These are phyloP conservation scores for Chamaecrista fasciculata DNA, from an alignment of 306 rosid genomes.

Conservation along the genomic window DNA sequence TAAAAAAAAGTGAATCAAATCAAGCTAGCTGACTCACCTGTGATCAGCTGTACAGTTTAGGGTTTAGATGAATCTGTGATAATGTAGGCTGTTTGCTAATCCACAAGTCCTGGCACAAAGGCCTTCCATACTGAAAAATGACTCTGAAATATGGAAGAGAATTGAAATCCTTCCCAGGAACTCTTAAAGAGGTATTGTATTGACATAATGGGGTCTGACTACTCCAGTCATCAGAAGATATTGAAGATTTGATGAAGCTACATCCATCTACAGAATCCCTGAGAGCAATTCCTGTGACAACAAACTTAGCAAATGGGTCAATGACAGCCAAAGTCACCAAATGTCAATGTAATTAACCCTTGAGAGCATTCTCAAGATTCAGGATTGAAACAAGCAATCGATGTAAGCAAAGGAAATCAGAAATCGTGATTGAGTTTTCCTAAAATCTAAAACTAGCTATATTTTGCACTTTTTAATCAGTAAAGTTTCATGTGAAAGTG, in stretches of 20 bases:
- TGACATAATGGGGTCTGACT: no score
- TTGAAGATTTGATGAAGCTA: neutral
- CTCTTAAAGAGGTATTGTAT: neutral
- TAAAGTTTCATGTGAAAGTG: neutral
- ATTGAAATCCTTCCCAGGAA: neutral
- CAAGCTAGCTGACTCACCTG: neutral
- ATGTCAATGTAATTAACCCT: no score
- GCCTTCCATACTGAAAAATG: neutral
- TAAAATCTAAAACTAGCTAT: neutral
- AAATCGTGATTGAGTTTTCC: neutral
- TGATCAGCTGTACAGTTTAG: neutral
- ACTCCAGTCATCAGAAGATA: no score
- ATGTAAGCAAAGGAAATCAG: neutral
- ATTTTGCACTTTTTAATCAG: neutral
- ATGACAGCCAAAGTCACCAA: neutral
- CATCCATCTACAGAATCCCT: neutral
- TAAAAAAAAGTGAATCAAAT: no score
- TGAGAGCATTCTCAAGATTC: neutral
- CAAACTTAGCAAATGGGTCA: neutral
- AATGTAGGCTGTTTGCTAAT: neutral
- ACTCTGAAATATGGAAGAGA: neutral
- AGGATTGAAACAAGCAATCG: neutral
- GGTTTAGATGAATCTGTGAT: neutral
- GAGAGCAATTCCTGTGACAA: neutral
- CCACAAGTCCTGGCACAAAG: neutral